Evolutionary conservation across 352 stramenopile genomes (phyloP), one percentile per base, ranked within the genome.

Genomic region (Achlya hypogyna): DNA sequence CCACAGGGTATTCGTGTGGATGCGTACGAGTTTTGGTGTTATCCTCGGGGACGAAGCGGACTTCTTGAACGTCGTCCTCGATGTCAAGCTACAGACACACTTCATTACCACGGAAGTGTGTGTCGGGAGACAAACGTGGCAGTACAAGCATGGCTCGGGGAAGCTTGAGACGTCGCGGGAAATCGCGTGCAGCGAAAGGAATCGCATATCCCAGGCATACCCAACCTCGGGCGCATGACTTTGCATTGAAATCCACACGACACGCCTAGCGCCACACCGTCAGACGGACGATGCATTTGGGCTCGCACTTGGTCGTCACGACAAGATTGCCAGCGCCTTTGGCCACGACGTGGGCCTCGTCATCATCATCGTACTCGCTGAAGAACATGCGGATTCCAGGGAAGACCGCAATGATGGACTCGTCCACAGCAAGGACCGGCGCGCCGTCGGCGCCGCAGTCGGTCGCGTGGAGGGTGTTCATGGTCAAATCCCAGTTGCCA

Each of bases 181-280:
- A 59, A 93, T 89, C 31, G 84, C 84, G 58, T 93, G 84, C 54
- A 93, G 72, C 22, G 78, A 87, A 40, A 93, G 73, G 10, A 71
- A 65, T 40, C 69, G 79, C 69, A 87, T 88, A 53, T 91, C 81
- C 84, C 84, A 93, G 16, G 76, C 82, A 60, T 86, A 90, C 32
- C 84, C 84, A 1, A 89, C 29, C 9, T 58, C 75, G 38, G 70
- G 73, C 40, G 52, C 35, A 5, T 65, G 73, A 8, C 71, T 45
- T 23, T 65, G 69, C 22, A 77, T 71, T 18, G 76, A 71, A 25
- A 93, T 70, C 84, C 84, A 93, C 52, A 89, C 67, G 18, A 88
- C 72, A 12, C 84, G 84, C 43, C 81, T 87, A 62, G 6, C 47
- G 31, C 18, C 10, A 64, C 27, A 20, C 20, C 22, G 14, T 58